Base-by-base conservation (phyloP, 148 eudicot genomes). In the Nepenthes gracilis region DNA sequence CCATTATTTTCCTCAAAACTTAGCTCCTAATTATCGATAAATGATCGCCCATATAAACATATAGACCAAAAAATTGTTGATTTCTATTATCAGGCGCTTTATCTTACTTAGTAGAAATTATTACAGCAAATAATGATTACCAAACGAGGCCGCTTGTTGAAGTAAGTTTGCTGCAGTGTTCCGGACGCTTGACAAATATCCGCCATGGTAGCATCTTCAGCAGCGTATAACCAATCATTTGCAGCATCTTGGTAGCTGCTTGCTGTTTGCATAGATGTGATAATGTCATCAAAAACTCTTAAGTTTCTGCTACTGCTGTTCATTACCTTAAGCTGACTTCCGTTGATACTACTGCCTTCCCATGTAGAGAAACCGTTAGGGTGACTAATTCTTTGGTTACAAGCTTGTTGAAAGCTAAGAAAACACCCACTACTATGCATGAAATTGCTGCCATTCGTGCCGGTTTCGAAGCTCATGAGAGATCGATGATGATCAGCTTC, bases 91-190 rank as follows among this genome's bases (percentile, higher is more conserved):
- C 23, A 23, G 23, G 23, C 23, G 23, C 23, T 9, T 12, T 1
- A 34, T 7, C 8, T 5, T 34, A 9, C 0, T 56, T 8, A 36
- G 15, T 7, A 6, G 61, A 14, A 36, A 2, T 2, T 11, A 40
- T 1, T n/a, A n/a, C 10, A 2, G 12, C 38, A 4, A 59, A 10
- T n/a, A 36, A 9, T 15, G 53, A 37, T 55, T 85, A 86, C 95
- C 91, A 51, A 60, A 64, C 57, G 64, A 63, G 85, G 82, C 59
- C 91, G 81, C 67, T 88, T 88, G 56, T 67, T 76, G 49, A 77
- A 67, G 77, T 72, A 58, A 58, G 84, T 43, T 71, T 83, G 45
- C 45, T 10, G 81, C 72, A 64, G 75, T 33, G 73, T 55, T 33
- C 57, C 66, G 33, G 69, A 40, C 33, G 75, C 85, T 23, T 77